A percentile compares a stretch with the other conserved stretches of the same genome.
These are phyloP conservation scores for Casuarina equisetifolia DNA, from an alignment of 306 rosid genomes.

Conservation along the genomic window DNA sequence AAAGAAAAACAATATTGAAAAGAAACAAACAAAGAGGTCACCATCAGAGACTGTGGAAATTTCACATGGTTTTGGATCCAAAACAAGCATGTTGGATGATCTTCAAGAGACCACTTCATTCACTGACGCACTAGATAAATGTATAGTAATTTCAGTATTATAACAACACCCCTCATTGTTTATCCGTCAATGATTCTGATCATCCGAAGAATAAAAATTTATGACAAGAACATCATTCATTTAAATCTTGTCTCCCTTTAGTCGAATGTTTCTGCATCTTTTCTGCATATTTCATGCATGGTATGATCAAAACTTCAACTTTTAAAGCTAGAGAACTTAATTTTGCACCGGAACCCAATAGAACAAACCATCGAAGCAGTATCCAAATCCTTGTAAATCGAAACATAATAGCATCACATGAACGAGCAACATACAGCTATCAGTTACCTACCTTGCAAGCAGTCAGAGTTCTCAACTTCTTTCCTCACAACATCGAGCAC, in stretches of 20 bases:
- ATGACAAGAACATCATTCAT: background rate
- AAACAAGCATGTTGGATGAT: background rate
- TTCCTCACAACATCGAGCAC: conserved; percentile 44
- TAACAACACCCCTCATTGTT: too few relatives aligned
- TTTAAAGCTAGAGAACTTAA: background rate
- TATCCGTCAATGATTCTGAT: too few relatives aligned
- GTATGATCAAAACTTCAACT: background rate
- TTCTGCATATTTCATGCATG: background rate
- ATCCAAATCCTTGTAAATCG: background rate
- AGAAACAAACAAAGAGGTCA: background rate
- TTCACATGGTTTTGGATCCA: background rate
- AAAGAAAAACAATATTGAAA: background rate
- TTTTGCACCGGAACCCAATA: background rate
- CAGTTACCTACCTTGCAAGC: conserved; percentile 36
- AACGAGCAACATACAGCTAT: background rate
- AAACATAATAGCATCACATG: background rate
- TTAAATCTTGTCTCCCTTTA: background rate
- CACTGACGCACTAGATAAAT: too few relatives aligned
- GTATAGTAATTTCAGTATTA: too few relatives aligned
- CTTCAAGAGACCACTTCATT: too few relatives aligned
- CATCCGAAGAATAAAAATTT: too few relatives aligned
- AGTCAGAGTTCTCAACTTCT: conserved; percentile 43
- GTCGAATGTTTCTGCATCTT: background rate
- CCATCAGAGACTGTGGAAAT: background rate
- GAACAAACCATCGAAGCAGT: background rate